These are phyloP conservation scores for Termitomyces sp. DNA, from an alignment of 768 basidiomycete genomes.

Conservation along the genomic window DNA sequence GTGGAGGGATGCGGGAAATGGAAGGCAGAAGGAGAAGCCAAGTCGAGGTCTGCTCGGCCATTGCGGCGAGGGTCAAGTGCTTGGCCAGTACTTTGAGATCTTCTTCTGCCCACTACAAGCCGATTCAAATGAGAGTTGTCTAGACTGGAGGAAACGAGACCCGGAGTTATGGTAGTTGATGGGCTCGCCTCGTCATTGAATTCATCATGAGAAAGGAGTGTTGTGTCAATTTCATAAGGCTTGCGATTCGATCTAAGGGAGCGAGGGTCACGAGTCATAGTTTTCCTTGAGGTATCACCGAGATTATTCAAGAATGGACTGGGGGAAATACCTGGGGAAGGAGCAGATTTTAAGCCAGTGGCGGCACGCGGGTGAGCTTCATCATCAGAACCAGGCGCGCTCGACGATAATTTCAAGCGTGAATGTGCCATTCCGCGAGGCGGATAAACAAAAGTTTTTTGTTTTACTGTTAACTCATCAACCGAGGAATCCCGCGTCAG, in stretches of 20 bases:
- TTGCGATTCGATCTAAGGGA: not conserved
- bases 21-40: slow-evolving; percentile 34
- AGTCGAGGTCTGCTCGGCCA: slow-evolving; percentile 18
- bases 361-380: slow-evolving; percentile 6
- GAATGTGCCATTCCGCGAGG: slow-evolving; percentile 33
- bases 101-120: slow-evolving; percentile 27
- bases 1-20: slow-evolving; percentile 33
- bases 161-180: slow-evolving; percentile 13
- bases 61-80: slow-evolving; percentile 12
- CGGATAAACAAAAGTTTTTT: slow-evolving; percentile 51
- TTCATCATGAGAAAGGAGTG: not conserved
- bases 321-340: slow-evolving; percentile 7
- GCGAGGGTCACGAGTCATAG: slow-evolving; percentile 3
- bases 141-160: slow-evolving; percentile 14
- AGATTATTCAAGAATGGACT: slow-evolving; percentile 2
- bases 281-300: slow-evolving; percentile 5
- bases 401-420: slow-evolving; percentile 25
- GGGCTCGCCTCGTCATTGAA: slow-evolving; percentile 8
- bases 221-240: slow-evolving; percentile 2
- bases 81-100: slow-evolving; percentile 39
- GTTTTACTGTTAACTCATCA: slow-evolving; percentile 32
- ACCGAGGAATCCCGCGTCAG: slow-evolving; percentile 21
- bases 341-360: slow-evolving; percentile 1
- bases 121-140: slow-evolving; percentile 2
- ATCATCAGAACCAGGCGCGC: slow-evolving; percentile 22